Conservation (phyloP, 1,284 basidiomycete species). For the Apiotrichum mycotoxinovorans region DNA sequence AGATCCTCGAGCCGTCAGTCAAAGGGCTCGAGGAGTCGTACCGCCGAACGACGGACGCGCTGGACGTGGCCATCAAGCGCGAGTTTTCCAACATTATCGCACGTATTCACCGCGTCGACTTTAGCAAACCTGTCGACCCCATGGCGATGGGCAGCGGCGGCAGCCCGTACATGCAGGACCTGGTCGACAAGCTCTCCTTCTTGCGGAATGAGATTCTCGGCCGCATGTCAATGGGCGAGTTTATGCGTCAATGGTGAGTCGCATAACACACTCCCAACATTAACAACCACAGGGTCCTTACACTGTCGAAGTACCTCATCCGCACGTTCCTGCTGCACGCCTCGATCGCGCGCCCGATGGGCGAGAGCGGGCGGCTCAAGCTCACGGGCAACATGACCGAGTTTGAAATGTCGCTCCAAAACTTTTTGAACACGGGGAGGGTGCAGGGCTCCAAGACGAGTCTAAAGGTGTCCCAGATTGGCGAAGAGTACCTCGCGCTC, state of each 20-base stretch:
- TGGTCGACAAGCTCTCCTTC: conserved; percentile 77
- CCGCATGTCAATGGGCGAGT: conserved; percentile 66
- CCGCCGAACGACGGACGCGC: conserved; percentile 63
- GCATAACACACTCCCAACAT: neutral
- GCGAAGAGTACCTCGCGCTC: conserved; percentile 73
- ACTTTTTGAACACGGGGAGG: conserved; percentile 60
- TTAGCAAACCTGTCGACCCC: conserved; percentile 63
- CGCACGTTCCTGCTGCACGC: conserved; percentile 82
- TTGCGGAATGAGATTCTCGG: conserved; percentile 70
- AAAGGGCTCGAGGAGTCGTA: conserved; percentile 61
- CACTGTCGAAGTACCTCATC: conserved; percentile 70
- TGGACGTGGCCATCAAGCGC: conserved; percentile 69
- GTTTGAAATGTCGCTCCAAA: conserved; percentile 81
- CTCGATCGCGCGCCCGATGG: conserved; percentile 78
- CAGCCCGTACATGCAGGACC: conserved; percentile 82
- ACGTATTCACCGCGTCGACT: conserved; percentile 76
- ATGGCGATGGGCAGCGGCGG: conserved; percentile 61
- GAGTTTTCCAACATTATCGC: conserved; percentile 73
- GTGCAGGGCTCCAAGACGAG: conserved; percentile 59
- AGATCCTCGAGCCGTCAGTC: conserved; percentile 61
- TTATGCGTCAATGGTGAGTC: conserved; percentile 66
- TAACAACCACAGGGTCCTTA: conserved; percentile 57
- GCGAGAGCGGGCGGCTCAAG: conserved; percentile 84
- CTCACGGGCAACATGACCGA: conserved; percentile 93
- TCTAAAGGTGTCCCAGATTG: conserved; percentile 64